These are phyloP conservation scores for Eimeria praecox DNA, from an alignment of 169 alveolate genomes.

Conservation along the genomic window DNA sequence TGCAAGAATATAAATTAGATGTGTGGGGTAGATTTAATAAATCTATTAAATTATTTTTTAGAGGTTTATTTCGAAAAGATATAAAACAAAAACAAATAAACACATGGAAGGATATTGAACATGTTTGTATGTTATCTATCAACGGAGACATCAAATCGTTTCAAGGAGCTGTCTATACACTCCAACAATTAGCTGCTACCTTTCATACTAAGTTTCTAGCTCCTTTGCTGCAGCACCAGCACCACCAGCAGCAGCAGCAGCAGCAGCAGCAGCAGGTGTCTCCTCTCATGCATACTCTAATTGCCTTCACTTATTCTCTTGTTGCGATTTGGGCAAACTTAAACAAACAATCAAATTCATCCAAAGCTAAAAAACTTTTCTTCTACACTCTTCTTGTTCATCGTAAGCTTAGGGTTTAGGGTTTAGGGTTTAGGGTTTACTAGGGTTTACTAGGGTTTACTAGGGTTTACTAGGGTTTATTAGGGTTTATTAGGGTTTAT, in stretches of 20 bases:
- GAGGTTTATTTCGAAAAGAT: conserved; percentile 47
- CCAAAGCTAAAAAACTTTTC: conserved; percentile 75
- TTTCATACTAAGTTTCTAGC: conserved; percentile 31
- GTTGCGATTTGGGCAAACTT: conserved; percentile 69
- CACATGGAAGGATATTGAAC: too few species aligned
- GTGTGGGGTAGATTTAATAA: conserved; percentile 20
- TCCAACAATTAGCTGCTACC: conserved; percentile 1
- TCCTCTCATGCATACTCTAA: background rate
- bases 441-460: too few species aligned
- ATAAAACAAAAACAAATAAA: too few species aligned
- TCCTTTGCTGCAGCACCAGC: too few species aligned
- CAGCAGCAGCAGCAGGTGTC: background rate
- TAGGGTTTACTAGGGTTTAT: too few species aligned
- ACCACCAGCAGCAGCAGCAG: too few species aligned
- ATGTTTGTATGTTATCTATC: too few species aligned
- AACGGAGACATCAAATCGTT: background rate
- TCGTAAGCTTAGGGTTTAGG: background rate
- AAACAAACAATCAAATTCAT: background rate
- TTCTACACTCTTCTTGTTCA: conserved; percentile 37
- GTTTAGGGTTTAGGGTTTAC: background rate
- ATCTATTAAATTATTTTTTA: conserved; percentile 29
- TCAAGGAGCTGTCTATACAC: conserved; percentile 66
- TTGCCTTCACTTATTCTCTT: conserved; percentile 15
- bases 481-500: too few species aligned
- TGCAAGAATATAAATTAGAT: conserved; percentile 36